Conservation (phyloP, 768 basidiomycete genomes). For the Suillus tomentosus region DNA sequence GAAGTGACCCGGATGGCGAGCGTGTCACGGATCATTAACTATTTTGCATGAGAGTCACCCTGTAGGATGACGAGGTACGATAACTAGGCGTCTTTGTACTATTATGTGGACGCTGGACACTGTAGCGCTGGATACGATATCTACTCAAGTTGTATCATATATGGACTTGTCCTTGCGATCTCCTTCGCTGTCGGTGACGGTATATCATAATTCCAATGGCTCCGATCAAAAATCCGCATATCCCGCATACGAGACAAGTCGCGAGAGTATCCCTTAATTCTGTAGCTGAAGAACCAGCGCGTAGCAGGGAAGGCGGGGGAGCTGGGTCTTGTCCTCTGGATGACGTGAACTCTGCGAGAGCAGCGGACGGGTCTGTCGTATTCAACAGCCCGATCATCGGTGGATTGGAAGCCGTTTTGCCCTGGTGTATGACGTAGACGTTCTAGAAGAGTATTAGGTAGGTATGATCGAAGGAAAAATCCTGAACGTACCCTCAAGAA, state of each 20-base stretch:
- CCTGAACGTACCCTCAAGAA: slow-evolving; percentile 49
- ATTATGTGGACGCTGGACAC: not conserved
- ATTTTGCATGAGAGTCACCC: not conserved
- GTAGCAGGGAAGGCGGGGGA: slow-evolving; percentile 23
- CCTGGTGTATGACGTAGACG: slow-evolving; percentile 53
- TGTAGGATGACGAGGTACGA: not conserved
- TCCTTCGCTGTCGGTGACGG: slow-evolving; percentile 8
- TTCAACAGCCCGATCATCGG: slow-evolving; percentile 49
- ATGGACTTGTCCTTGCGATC: slow-evolving; percentile 12
- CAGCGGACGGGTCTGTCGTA: slow-evolving; percentile 40
- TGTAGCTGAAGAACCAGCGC: slow-evolving; percentile 11
- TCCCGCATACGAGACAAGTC: slow-evolving; percentile 27
- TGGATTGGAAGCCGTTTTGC: slow-evolving; percentile 37
- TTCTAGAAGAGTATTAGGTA: slow-evolving; percentile 41
- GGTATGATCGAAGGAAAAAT: not conserved
- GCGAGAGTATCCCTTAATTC: slow-evolving; percentile 22
- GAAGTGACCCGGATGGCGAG: slow-evolving; percentile 14
- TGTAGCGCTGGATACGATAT: not conserved
- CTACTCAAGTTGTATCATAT: slow-evolving; percentile 1
- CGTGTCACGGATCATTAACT: not conserved
- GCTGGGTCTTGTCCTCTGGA: slow-evolving; percentile 46
- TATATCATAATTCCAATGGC: slow-evolving; percentile 26
- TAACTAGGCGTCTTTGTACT: slow-evolving; percentile 5
- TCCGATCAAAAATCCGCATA: slow-evolving; percentile 41
- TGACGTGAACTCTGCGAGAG: slow-evolving; percentile 41